Conservation (phyloP, 192 early-diverging fungal genomes). For the Gaertneriomyces semiglobifer region DNA sequence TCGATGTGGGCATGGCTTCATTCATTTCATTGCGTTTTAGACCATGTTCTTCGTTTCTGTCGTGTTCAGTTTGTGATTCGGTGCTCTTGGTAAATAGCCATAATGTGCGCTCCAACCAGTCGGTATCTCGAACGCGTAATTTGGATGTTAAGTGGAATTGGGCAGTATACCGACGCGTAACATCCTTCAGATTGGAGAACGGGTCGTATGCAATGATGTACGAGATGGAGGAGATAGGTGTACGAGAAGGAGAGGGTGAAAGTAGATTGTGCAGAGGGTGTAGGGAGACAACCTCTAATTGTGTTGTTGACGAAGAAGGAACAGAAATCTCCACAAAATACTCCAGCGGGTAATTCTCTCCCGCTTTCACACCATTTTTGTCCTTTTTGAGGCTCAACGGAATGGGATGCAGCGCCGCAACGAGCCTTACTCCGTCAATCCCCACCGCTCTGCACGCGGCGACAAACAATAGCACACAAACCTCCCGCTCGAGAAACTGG, state of each 20-base stretch:
- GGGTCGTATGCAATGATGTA: slow-evolving; percentile 1
- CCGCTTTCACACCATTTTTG: slow-evolving; percentile 5
- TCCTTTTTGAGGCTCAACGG: slow-evolving; percentile 54
- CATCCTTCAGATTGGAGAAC: slow-evolving; percentile 54
- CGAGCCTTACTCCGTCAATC: slow-evolving; percentile 50
- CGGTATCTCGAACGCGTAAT: slow-evolving; percentile 20
- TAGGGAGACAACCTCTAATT: slow-evolving; percentile 60
- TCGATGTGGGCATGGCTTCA: slow-evolving; percentile 73
- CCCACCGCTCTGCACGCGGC: slow-evolving; percentile 45
- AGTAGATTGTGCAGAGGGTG: slow-evolving; percentile 53
- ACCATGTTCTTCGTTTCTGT: slow-evolving; percentile 48
- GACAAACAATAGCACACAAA: slow-evolving; percentile 49
- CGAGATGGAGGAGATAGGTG: background rate
- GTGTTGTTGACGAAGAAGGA: slow-evolving; percentile 28
- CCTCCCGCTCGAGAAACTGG: slow-evolving; percentile 24
- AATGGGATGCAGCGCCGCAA: slow-evolving; percentile 64
- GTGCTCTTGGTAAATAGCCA: slow-evolving; percentile 41
- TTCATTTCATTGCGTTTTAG: slow-evolving; percentile 40
- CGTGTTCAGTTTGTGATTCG: slow-evolving; percentile 27
- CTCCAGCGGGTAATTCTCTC: background rate
- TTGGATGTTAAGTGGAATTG: slow-evolving; percentile 31
- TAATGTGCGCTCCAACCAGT: slow-evolving; percentile 38
- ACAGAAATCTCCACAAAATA: slow-evolving; percentile 51
- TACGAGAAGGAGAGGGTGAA: slow-evolving; percentile 3
- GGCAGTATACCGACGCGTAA: slow-evolving; percentile 64